Evolutionary conservation across 441 rosid genomes (phyloP), one percentile per base, ranked within the genome.

Genomic region (Sinapis alba): DNA sequence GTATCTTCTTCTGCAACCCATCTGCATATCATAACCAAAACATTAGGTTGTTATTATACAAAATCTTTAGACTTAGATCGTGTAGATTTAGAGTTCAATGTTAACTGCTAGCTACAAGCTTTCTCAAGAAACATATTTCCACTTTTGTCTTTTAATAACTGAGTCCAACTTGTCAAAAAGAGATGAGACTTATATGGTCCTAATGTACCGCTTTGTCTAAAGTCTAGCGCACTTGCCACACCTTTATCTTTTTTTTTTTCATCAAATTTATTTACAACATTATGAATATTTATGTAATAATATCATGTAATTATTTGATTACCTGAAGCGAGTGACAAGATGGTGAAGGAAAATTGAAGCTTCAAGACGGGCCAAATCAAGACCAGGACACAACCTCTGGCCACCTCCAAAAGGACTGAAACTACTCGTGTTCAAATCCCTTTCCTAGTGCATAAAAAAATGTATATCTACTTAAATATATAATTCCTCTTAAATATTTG

Each of bases 381-480:
- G 87, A 28, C 98, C 98, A 73, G 98, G 99, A 50, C 99, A 96
- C 63, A 96, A 80, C 76, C 98, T 88, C 83, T 90, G 99, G 38
- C 97, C 99, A 60, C 99, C 99, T 62, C 99, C 97, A 81, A 96
- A 96, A 24, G 99, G 97, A 72, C 96, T 96, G 87, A 96, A 93
- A 77, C 77, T 88, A 70, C 75, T 74, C 53, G 47, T 84, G 76
- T 84, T 84, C 65, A 69, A 76, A 62, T 91, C 92, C 65, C 77
- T 88, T 12, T 88, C 95, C 99, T 93, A 83, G 67, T 34, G 6
- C 26, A 16, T 7, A 56, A 1, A 11, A 63, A 15, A 38, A 9
- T 28, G 20, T 12, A 4, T 13, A 11, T 20, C 4, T n/a, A 19
- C 13, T 43, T 32, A 27, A 60, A 36, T 21, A 41, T 69, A 23